Conservation (phyloP, 257 asterid genomes). For the Eucommia ulmoides region DNA sequence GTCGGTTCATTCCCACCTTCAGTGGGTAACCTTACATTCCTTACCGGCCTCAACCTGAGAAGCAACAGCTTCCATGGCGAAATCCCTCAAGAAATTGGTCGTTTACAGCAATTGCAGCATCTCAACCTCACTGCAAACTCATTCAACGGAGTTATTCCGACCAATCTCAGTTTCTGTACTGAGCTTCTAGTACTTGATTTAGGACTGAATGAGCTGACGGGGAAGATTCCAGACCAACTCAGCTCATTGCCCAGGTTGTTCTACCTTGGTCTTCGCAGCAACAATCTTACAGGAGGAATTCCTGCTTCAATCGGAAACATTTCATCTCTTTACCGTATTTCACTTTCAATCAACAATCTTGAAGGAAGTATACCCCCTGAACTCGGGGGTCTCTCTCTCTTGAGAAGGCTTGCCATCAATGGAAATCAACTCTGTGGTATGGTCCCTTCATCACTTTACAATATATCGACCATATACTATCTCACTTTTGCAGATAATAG, state of each 20-base stretch:
- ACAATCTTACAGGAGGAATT: slow-evolving; percentile 13
- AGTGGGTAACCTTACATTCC: slow-evolving; percentile 16
- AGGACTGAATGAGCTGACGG: slow-evolving; percentile 5
- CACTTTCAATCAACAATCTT: slow-evolving; percentile 5
- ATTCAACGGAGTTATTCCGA: slow-evolving; percentile 12
- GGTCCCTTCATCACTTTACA: not conserved
- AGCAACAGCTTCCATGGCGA: slow-evolving; percentile 15
- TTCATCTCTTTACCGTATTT: slow-evolving; percentile 4
- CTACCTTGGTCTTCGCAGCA: slow-evolving; percentile 4
- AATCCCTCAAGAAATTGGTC: slow-evolving; percentile 17
- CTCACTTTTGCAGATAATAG: not conserved
- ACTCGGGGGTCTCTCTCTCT: slow-evolving; percentile 2
- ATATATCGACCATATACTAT: not conserved
- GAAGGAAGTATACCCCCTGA: slow-evolving; percentile 14
- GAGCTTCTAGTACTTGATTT: slow-evolving; percentile 15
- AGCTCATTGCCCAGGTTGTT: slow-evolving; percentile 8
- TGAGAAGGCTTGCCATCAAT: not conserved
- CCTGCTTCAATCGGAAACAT: slow-evolving; percentile 19
- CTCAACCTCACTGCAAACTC: slow-evolving; percentile 14
- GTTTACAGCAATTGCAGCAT: slow-evolving; percentile 5
- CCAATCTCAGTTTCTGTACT: slow-evolving; percentile 11
- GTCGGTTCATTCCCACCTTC: slow-evolving; percentile 13
- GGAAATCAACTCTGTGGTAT: not conserved
- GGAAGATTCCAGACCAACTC: slow-evolving; percentile 11
- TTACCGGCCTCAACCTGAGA: slow-evolving; percentile 3